Base-by-base conservation (phyloP, 805 yeast species). In the Saccharomycopsis schoenii region DNA sequence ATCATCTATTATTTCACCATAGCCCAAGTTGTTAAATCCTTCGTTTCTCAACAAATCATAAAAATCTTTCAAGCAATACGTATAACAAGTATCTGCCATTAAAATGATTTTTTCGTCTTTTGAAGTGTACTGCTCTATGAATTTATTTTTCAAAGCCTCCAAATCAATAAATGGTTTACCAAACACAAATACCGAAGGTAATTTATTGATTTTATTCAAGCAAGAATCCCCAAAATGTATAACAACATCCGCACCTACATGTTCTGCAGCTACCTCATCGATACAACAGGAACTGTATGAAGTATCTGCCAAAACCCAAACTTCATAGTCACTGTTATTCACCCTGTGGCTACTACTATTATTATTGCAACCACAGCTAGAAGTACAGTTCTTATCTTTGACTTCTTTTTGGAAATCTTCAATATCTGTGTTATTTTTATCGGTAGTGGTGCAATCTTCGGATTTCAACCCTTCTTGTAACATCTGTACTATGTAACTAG, bases 141-240 rank as follows among this genome's bases (percentile, higher is more conserved):
- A 82, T 29, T 72, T 68, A 0, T 66, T 67, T 0, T 76, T 67
- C 0, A 84, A 66, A 0, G 57, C 47, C 0, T 73, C 76, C 1
- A 76, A 14, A 61, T 88, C 81, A 25, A 88, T 64, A 10, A 71
- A 71, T 1, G 92, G 89, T 62, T 75, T 79, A 1, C 97, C 96
- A 71, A 92, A 84, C 0, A 89, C 86, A 68, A 89, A 93, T 0
- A 85, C 83, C 0, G 91, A 89, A 0, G 88, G 84, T n/a, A 89
- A 70, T 54, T 82, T 82, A 55, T 82, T 83, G 5, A 89, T 84
- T 0, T 91, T 87, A 66, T 87, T 91, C 69, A 94, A 73, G 72
- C 99, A 94, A 0, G 98, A 93, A 69, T 90, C 96, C 1, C 99
- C 99, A 72, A 92, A 89, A 72, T 94, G 99, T 1, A 92, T 83